Percentiles rank a stretch among this genome's conserved stretches.
Conservation (phyloP, 345 rosid species). For the Hirschfeldia incana region DNA sequence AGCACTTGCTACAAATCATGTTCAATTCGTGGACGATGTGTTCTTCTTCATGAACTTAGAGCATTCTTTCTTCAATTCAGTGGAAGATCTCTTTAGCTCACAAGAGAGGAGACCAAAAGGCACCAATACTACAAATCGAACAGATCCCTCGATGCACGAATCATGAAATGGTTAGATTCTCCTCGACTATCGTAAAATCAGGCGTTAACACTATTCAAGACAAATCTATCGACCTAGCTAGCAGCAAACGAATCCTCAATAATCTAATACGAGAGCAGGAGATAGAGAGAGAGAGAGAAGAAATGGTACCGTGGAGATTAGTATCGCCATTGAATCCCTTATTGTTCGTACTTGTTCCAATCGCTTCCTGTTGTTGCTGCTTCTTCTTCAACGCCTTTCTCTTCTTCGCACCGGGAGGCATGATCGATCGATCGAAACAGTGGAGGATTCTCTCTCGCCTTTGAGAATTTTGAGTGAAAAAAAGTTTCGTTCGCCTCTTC, state of each 20-base stretch:
- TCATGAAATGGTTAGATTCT: background rate
- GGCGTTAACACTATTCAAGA: background rate
- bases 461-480: background rate
- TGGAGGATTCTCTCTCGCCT: background rate
- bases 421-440: constrained; percentile 39
- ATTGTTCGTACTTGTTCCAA: background rate
- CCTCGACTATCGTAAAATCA: constrained; percentile 4
- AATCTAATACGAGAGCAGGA: background rate
- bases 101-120: background rate
- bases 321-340: constrained; percentile 25
- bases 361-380: constrained; percentile 56
- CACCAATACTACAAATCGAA: background rate
- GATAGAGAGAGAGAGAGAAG: background rate
- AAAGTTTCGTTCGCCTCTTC: background rate
- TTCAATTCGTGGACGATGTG: background rate
- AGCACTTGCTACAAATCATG: background rate
- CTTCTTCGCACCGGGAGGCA: constrained; percentile 92
- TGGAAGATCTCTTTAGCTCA: constrained; percentile 8
- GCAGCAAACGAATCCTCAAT: background rate
- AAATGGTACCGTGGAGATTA: constrained; percentile 29
- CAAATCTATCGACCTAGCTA: constrained; percentile 11
- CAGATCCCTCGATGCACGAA: constrained; percentile 5
- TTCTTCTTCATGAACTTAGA: constrained; percentile 11
- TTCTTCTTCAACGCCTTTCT: constrained; percentile 89
- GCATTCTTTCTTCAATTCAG: background rate